Conservation (phyloP, 2,329 filamentous ascomycete genomes). For the Lachnellula suecica region DNA sequence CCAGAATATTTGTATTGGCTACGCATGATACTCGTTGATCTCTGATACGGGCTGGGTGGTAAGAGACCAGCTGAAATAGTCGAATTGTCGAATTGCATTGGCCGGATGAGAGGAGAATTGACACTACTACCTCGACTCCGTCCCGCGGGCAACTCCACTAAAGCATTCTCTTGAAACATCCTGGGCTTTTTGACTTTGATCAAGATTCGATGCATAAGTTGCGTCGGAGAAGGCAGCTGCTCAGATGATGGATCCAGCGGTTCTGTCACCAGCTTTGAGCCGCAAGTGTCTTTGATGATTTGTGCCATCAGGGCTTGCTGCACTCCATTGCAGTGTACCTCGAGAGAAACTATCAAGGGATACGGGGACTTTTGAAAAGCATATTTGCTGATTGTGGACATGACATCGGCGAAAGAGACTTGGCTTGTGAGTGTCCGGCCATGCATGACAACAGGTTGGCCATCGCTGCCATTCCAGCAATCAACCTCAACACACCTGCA, state of each 20-base stretch:
- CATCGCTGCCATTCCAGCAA: slow-evolving; percentile 93
- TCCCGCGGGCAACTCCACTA: slow-evolving; percentile 46
- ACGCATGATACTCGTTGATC: slow-evolving; percentile 16
- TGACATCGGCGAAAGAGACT: slow-evolving; percentile 87
- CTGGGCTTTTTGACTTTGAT: slow-evolving; percentile 90
- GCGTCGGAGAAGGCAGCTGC: slow-evolving; percentile 79
- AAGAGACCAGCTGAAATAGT: slow-evolving; percentile 51
- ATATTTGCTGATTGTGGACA: slow-evolving; percentile 91
- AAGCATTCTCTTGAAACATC: slow-evolving; percentile 34
- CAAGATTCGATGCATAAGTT: slow-evolving; percentile 79
- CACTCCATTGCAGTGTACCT: slow-evolving; percentile 83
- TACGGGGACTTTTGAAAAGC: slow-evolving; percentile 86
- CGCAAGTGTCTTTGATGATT: slow-evolving; percentile 84
- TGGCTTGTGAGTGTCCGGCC: slow-evolving; percentile 85
- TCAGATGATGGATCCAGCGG: slow-evolving; percentile 68
- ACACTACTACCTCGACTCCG: slow-evolving; percentile 67
- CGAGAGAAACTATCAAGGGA: slow-evolving; percentile 90
- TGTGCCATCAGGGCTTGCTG: slow-evolving; percentile 89
- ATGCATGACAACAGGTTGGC: slow-evolving; percentile 86
- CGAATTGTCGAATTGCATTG: slow-evolving; percentile 58
- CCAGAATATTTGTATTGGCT: slow-evolving; percentile 23
- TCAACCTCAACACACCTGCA: slow-evolving; percentile 97
- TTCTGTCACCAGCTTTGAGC: slow-evolving; percentile 73
- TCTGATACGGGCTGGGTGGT: slow-evolving; percentile 48
- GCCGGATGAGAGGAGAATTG: slow-evolving; percentile 72